Conservation (phyloP, 176 grass and related monocot species). For the Zoysia pacifica region DNA sequence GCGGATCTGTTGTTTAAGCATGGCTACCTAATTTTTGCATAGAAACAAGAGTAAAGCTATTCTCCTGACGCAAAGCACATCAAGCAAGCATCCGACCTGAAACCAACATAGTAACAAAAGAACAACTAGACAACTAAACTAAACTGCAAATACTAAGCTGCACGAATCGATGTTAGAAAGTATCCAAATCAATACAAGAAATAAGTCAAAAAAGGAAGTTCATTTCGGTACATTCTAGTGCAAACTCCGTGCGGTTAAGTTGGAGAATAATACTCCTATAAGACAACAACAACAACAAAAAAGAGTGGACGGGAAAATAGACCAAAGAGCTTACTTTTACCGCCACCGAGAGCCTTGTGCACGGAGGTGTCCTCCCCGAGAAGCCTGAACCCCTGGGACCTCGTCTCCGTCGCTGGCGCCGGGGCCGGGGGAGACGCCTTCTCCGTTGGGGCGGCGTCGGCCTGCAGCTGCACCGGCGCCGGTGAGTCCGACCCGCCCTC, state of each 20-base stretch:
- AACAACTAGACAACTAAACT: not conserved
- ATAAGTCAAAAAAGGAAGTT: not conserved
- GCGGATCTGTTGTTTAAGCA: not conserved
- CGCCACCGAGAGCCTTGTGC: constrained; percentile 74
- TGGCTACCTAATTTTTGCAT: not conserved
- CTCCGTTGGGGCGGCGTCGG: constrained; percentile 39
- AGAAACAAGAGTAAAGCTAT: not conserved
- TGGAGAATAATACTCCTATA: not conserved
- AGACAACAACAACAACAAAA: too few relatives aligned
- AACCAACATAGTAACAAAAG: not conserved
- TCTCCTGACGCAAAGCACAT: not conserved
- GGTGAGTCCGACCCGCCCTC: constrained; percentile 17
- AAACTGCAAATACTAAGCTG: not conserved
- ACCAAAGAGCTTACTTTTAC: constrained; percentile 62
- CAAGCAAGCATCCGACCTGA: not conserved
- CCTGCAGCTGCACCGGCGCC: constrained; percentile 27
- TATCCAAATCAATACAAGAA: not conserved
- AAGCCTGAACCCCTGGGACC: constrained; percentile 55
- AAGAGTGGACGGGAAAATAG: not conserved
- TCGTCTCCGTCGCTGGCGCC: constrained; percentile 12
- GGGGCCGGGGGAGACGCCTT: constrained; percentile 24
- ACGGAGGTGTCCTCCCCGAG: constrained; percentile 79
- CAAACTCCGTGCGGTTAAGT: too few relatives aligned
- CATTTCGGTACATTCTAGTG: not conserved
- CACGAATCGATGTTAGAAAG: not conserved